phyloP scores from a whole-genome alignment of 208 protist species.

The Crithidia mellificae region DNA sequence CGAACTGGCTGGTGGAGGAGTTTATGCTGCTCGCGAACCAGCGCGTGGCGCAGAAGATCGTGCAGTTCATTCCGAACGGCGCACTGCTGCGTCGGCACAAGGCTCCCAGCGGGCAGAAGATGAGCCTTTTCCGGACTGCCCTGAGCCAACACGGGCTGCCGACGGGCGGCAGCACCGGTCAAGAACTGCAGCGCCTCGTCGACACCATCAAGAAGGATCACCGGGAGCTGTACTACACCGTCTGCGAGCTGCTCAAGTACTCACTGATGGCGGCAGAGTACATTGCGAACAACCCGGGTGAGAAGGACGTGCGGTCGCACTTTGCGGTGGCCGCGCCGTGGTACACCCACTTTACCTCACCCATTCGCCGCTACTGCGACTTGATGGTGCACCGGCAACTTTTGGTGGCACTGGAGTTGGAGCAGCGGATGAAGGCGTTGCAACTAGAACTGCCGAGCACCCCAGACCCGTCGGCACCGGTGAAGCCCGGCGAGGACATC shows the following conservation, averaged over 20 bases:
- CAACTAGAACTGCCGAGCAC: slow-evolving; percentile 20
- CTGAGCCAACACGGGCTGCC: slow-evolving; percentile 38
- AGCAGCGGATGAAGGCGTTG: slow-evolving; percentile 50
- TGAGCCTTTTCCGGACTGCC: slow-evolving; percentile 33
- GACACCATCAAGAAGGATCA: slow-evolving; percentile 31
- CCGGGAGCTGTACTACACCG: slow-evolving; percentile 33
- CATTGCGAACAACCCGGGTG: slow-evolving; percentile 56
- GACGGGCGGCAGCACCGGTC: slow-evolving; percentile 41
- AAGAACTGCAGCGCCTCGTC: slow-evolving; percentile 55
- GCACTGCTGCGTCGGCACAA: slow-evolving; percentile 85
- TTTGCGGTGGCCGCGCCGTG: slow-evolving; percentile 85
- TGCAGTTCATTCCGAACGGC: slow-evolving; percentile 77
- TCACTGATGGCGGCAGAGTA: slow-evolving; percentile 81
- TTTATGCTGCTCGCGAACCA: slow-evolving; percentile 93
- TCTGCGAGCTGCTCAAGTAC: slow-evolving; percentile 78
- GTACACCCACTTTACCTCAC: slow-evolving; percentile 96
- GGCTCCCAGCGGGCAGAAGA: slow-evolving; percentile 48
- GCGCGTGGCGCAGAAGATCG: slow-evolving; percentile 84
- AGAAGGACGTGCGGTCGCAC: slow-evolving; percentile 59
- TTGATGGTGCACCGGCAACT: slow-evolving; percentile 92
- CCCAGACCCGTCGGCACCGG: slow-evolving; percentile 16
- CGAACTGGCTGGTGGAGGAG: slow-evolving; percentile 93
- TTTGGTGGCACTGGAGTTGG: slow-evolving; percentile 74
- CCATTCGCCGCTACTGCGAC: slow-evolving; percentile 93
- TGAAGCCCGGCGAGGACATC: slow-evolving; percentile 25